Conservation (phyloP, 768 basidiomycete species). For the Nidularia pulvinata region DNA sequence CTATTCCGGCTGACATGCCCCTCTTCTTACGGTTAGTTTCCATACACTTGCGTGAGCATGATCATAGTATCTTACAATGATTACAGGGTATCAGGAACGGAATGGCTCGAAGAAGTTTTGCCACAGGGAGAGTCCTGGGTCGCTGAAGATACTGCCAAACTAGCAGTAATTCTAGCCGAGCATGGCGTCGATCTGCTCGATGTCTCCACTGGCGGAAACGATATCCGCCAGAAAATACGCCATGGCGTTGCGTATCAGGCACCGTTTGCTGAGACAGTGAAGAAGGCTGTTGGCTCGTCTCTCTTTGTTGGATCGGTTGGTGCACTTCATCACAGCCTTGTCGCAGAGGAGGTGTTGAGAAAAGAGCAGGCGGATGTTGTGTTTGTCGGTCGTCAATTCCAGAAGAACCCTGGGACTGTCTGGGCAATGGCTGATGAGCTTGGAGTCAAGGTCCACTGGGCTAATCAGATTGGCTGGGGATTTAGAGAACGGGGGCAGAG, state of each 20-base stretch:
- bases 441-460: constrained; percentile 27
- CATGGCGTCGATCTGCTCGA: constrained; percentile 74
- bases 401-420: constrained; percentile 55
- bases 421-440: constrained; percentile 58
- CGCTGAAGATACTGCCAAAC: constrained; percentile 61
- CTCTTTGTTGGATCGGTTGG: constrained; percentile 38
- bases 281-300: constrained; percentile 35
- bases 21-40: constrained; percentile 59
- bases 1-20: constrained; percentile 62
- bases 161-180: constrained; percentile 56
- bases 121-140: constrained; percentile 69
- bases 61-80: neutral
- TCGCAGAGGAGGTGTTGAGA: constrained; percentile 59
- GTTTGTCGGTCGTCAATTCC: constrained; percentile 52
- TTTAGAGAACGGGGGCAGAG: constrained; percentile 5
- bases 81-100: constrained; percentile 57
- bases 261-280: constrained; percentile 52
- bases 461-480: constrained; percentile 11
- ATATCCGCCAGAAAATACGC: constrained; percentile 36
- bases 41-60: neutral
- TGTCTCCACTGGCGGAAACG: constrained; percentile 65
- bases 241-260: constrained; percentile 49
- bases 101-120: constrained; percentile 64
- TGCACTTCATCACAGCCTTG: constrained; percentile 47
- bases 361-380: constrained; percentile 61